Evolutionary conservation across 768 basidiomycete species (phyloP).

Genomic region (Cantharellus cinnabarinus): DNA sequence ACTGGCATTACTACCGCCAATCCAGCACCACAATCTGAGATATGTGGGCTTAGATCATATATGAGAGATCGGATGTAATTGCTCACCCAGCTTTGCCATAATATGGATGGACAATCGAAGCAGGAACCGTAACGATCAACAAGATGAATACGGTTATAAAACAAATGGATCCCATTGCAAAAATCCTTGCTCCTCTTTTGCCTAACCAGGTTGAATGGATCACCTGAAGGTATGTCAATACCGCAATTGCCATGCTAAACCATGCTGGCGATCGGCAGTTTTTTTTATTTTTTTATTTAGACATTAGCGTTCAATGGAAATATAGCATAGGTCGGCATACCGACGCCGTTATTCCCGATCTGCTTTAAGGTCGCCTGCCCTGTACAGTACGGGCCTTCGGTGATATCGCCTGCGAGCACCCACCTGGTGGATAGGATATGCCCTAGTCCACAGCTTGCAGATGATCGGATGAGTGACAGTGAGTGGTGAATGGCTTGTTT

Average conservation of each 20-base stretch:
- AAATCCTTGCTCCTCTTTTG: not conserved
- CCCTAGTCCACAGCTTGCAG: not conserved
- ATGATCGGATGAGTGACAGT: not conserved
- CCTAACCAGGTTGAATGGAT: not conserved
- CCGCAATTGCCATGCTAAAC: not conserved
- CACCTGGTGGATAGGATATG: not conserved
- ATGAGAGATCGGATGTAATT: not conserved
- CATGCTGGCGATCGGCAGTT: not conserved
- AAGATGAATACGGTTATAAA: not conserved
- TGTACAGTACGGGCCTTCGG: not conserved
- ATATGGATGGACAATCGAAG: not conserved
- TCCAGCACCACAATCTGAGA: not conserved
- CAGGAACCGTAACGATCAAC: not conserved
- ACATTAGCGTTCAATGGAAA: not conserved
- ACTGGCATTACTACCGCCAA: not conserved
- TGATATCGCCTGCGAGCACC: not conserved
- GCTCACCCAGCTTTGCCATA: not conserved
- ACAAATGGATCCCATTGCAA: not conserved
- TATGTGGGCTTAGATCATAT: not conserved
- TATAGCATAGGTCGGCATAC: not conserved
- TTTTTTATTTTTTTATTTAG: not conserved
- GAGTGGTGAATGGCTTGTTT: not conserved
- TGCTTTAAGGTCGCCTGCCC: not conserved
- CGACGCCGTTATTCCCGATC: not conserved
- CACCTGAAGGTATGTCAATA: not conserved